phyloP scores from a whole-genome alignment of 148 eudicot species.

The Rhododendron ferrugineum region DNA sequence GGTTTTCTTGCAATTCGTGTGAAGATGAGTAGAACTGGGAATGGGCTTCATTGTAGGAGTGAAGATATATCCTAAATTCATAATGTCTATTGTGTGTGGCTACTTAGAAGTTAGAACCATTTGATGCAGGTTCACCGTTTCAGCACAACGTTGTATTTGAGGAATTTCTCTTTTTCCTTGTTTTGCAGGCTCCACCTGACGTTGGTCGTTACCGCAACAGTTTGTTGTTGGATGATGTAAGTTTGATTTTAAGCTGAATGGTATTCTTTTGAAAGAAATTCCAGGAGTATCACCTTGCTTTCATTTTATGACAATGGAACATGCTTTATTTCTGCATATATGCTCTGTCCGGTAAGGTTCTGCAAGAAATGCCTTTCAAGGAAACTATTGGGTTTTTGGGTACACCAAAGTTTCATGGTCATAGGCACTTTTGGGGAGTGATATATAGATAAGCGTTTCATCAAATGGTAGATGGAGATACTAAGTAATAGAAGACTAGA shows the following conservation, averaged over 20 bases:
- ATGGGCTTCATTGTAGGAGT: neutral
- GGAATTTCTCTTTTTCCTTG: neutral
- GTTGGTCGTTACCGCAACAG: slow-evolving; percentile 70
- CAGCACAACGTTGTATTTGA: slow-evolving; percentile 31
- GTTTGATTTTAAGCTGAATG: slow-evolving; percentile 17
- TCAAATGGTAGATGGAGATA: neutral
- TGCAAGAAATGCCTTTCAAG: neutral
- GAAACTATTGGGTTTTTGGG: neutral
- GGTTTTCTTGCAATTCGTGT: neutral
- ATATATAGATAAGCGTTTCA: neutral
- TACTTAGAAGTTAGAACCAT: neutral
- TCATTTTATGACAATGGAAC: neutral
- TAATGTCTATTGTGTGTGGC: neutral
- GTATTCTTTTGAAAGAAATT: neutral
- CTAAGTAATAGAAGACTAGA: neutral
- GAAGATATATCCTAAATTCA: neutral
- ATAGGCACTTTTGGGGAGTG: neutral
- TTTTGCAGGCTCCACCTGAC: slow-evolving; percentile 72
- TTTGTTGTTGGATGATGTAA: slow-evolving; percentile 97
- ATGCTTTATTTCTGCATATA: neutral
- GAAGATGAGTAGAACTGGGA: neutral
- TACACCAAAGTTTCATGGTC: neutral
- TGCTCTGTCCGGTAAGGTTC: neutral
- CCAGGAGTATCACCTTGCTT: neutral
- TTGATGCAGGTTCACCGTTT: slow-evolving; percentile 57